Base-by-base conservation (phyloP, 257 asterid genomes). In the Salvia hispanica region DNA sequence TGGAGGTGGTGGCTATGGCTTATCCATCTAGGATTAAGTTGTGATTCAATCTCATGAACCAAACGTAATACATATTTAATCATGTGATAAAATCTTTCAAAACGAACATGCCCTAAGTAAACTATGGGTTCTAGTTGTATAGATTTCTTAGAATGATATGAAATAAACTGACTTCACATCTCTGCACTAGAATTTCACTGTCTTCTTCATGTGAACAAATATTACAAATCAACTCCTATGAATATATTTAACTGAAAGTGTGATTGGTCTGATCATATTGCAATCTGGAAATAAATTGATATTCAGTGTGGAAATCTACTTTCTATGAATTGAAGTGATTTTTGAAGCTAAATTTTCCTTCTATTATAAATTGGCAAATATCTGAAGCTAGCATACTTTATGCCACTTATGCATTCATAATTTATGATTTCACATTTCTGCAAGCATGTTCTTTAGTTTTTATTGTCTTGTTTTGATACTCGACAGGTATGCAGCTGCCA, bases 401-500 rank as follows among this genome's bases (percentile, higher is more conserved):
- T 10, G 40, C n/a, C 16, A 28, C 11, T 13, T 67, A 9, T 28
- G 16, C 8, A 9, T 43, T 43, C 39, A 1, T 21, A 37, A 37
- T 12, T 57, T 39, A 57, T 73, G 36, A 58, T 66, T 25, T 44
- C 47, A 39, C 3, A 18, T 43, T 63, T 53, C 31, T 34, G 9
- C 2, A 21, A 31, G 6, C 28, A 16, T 42, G 40, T 45, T 4
- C 48, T 11, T 37, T 58, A 54, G 11, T 11, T 58, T 58, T 66
- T 44, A 10, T 46, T 57, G 45, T 58, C 58, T 69, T 74, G 61
- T 47, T 57, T 44, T 74, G 11, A 4, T 4, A 56, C 66, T 65
- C 39, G 58, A 72, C 64, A 90, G 98, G 67, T 93, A 88, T 66
- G 92, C 88, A 10, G 95, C 95, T 43, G 85, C 92, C 60, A 84